A percentile compares a stretch with the other conserved stretches of the same genome.
These are phyloP conservation scores for Sordaria brevicollis DNA, from an alignment of 495 filamentous ascomycete species.

Conservation along the genomic window DNA sequence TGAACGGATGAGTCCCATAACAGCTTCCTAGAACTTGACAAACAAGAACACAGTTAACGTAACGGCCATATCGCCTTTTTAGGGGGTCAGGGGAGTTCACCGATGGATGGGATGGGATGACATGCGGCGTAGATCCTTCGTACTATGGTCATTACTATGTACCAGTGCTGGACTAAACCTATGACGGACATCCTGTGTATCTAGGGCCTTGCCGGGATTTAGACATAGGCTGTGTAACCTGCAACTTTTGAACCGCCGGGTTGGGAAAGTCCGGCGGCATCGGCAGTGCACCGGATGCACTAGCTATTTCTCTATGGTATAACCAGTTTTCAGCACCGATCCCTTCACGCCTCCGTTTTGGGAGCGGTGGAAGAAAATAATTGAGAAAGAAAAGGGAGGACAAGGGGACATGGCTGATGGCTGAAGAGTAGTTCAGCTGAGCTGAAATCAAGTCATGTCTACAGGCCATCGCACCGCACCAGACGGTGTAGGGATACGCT, in stretches of 20 bases:
- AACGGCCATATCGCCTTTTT: no score
- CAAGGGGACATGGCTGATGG: not conserved
- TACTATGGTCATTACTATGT: no score
- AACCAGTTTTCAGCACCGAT: not conserved
- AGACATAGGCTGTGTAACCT: not conserved
- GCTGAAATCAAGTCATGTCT: not conserved
- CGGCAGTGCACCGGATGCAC: no score
- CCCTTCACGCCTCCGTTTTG: not conserved
- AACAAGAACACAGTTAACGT: no score
- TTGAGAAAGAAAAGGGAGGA: not conserved
- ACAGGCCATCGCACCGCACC: not conserved
- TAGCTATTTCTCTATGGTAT: no score
- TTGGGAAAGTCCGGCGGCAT: not conserved
- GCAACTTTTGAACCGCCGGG: not conserved
- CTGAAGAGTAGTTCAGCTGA: not conserved
- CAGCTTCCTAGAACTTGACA: no score
- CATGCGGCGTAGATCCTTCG: not conserved
- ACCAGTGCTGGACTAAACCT: not conserved
- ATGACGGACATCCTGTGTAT: not conserved
- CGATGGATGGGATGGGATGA: not conserved
- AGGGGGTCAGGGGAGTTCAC: not conserved
- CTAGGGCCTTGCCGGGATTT: no score
- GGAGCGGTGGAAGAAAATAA: not conserved
- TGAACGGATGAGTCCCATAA: no score
- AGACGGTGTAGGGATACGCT: not conserved